phyloP scores from a whole-genome alignment of 495 filamentous ascomycete genomes.

The Echria macrotheca region DNA sequence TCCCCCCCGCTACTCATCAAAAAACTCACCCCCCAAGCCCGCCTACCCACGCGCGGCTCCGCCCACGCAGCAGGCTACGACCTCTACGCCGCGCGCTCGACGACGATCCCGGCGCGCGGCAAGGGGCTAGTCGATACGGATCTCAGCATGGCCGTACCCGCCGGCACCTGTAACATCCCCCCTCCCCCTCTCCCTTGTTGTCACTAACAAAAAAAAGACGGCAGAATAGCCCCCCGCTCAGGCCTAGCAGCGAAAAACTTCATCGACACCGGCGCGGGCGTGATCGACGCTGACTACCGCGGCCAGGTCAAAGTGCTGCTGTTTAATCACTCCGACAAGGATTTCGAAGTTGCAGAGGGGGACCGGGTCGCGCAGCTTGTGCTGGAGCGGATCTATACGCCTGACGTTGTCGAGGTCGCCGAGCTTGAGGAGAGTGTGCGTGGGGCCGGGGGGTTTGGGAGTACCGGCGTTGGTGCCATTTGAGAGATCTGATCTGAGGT shows the following conservation, averaged over 20 bases:
- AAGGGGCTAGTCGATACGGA: conserved; percentile 86
- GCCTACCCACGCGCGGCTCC: conserved; percentile 78
- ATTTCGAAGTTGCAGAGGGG: conserved; percentile 77
- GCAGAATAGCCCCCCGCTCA: conserved; percentile 84
- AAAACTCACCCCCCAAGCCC: conserved; percentile 69
- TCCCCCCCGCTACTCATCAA: conserved; percentile 70
- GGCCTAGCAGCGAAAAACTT: conserved; percentile 89
- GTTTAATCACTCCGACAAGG: conserved; percentile 81
- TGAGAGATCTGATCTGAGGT: no score
- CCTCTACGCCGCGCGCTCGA: conserved; percentile 67
- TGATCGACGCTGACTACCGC: conserved; percentile 96
- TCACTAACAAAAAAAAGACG: conserved; percentile 56
- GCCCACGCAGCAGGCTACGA: conserved; percentile 92
- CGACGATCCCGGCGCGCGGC: conserved; percentile 71
- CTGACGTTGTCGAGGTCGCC: conserved; percentile 80
- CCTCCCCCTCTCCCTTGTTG: neutral
- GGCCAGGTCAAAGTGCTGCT: conserved; percentile 89
- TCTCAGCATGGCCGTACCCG: conserved; percentile 80
- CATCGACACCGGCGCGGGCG: conserved; percentile 91
- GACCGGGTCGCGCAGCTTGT: conserved; percentile 92
- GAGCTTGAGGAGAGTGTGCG: conserved; percentile 85
- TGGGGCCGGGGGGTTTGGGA: conserved; percentile 90
- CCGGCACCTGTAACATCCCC: conserved; percentile 65
- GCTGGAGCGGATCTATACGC: conserved; percentile 87
- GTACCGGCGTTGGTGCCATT: no score